Percentiles rank a stretch among this genome's conserved stretches.
phyloP scores from a whole-genome alignment of 202 grass and related monocot genomes.

The Panicum virgatum region DNA sequence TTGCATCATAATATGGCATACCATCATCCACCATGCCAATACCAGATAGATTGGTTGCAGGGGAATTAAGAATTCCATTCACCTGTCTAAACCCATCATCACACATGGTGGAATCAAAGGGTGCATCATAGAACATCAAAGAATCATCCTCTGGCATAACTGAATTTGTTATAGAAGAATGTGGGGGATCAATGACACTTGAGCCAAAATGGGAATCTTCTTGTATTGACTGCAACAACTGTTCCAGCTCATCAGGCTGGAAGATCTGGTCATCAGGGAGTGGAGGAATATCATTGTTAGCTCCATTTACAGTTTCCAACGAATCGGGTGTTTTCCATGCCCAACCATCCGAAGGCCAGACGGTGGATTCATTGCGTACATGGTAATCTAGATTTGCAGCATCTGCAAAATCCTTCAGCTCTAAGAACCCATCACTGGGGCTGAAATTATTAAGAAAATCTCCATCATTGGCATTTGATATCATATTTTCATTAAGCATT shows the following conservation, averaged over 20 bases:
- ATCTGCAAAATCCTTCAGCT: conserved; percentile 83
- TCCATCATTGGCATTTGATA: conserved; percentile 35
- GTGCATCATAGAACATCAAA: conserved; percentile 54
- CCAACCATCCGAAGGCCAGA: conserved; percentile 50
- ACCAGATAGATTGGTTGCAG: conserved; percentile 48
- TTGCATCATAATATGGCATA: conserved; percentile 67
- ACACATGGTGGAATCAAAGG: conserved; percentile 47
- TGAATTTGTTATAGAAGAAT: conserved; percentile 41
- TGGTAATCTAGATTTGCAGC: conserved; percentile 32
- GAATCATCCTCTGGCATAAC: conserved; percentile 43
- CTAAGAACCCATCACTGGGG: conserved; percentile 70
- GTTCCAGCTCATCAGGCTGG: conserved; percentile 43
- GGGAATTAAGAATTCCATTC: conserved; percentile 53
- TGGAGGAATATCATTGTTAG: conserved; percentile 42
- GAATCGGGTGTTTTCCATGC: conserved; percentile 33
- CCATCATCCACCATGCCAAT: conserved; percentile 65
- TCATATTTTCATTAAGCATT: conserved; percentile 36
- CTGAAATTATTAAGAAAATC: conserved; percentile 43
- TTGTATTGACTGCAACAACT: conserved; percentile 41
- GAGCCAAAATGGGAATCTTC: conserved; percentile 37
- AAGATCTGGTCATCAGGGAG: conserved; percentile 39
- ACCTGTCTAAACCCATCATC: conserved; percentile 55
- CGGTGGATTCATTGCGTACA: conserved; percentile 41
- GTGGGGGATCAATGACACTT: conserved; percentile 20
- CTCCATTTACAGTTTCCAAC: conserved; percentile 36